A percentile compares a stretch with the other conserved stretches of the same genome.
Conservation (phyloP, 495 filamentous ascomycete species). For the Antarctomyces pellizariae region DNA sequence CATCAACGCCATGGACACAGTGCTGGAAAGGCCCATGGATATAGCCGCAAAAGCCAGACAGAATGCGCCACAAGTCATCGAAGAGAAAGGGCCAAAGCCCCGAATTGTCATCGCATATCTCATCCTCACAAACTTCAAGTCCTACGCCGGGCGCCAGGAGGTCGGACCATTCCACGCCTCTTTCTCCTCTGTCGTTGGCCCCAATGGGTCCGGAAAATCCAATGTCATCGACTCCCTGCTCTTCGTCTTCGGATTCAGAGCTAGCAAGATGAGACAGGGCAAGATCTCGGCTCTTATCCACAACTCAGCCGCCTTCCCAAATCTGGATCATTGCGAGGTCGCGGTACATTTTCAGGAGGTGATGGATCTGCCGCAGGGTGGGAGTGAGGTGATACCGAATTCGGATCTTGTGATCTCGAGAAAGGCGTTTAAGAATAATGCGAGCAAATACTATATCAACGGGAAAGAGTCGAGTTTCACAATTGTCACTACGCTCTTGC, state of each 20-base stretch:
- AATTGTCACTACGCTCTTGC: constrained; percentile 66
- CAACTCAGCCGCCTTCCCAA: constrained; percentile 68
- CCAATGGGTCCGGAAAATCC: constrained; percentile 94
- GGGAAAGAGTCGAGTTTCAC: constrained; percentile 73
- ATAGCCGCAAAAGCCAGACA: constrained; percentile 76
- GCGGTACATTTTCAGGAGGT: constrained; percentile 91
- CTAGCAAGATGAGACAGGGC: constrained; percentile 97
- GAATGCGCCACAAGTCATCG: constrained; percentile 34
- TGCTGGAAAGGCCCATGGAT: constrained; percentile 78
- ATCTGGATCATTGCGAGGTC: constrained; percentile 79
- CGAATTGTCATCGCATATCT: constrained; percentile 82
- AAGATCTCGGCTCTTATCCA: constrained; percentile 96
- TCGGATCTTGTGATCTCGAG: constrained; percentile 73
- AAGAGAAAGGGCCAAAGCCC: constrained; percentile 53
- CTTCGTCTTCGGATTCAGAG: constrained; percentile 94
- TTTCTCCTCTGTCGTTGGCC: constrained; percentile 96
- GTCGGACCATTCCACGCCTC: constrained; percentile 93
- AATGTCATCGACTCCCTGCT: constrained; percentile 96
- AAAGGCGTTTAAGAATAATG: constrained; percentile 91
- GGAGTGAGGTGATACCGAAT: constrained; percentile 48
- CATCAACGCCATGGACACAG: constrained; percentile 46
- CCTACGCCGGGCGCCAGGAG: constrained; percentile 84
- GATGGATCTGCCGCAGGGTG: constrained; percentile 60
- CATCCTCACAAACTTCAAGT: constrained; percentile 89
- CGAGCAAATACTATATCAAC: constrained; percentile 95